phyloP scores from a whole-genome alignment of 371 early-diverging fungal species.

The Smittium mucronatum region DNA sequence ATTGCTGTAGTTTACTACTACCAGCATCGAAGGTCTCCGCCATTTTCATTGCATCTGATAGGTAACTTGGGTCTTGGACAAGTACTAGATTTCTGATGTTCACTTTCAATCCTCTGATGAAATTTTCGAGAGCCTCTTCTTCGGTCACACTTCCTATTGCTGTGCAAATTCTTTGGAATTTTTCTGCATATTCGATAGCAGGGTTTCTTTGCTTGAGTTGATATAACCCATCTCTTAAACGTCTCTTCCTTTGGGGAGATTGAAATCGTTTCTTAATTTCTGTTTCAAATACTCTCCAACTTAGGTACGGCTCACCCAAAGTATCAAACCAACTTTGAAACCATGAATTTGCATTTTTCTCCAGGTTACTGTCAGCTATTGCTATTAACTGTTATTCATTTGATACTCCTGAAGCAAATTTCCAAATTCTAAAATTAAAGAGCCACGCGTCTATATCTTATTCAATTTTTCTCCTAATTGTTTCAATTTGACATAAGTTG shows the following conservation, averaged over 20 bases:
- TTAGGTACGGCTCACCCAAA: neutral
- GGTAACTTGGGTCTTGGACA: neutral
- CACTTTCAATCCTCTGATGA: neutral
- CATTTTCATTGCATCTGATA: neutral
- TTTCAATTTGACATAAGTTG: too few relatives aligned
- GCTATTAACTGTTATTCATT: neutral
- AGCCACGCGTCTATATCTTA: neutral
- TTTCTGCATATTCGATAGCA: neutral
- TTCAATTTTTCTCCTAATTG: neutral
- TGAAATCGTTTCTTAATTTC: neutral
- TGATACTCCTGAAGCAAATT: neutral
- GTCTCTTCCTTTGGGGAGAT: neutral
- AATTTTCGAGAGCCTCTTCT: neutral
- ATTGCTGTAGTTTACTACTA: too few relatives aligned
- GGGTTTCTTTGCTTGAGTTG: neutral
- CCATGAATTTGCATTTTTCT: neutral
- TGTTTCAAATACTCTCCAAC: neutral
- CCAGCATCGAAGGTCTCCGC: neutral
- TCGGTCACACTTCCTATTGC: neutral
- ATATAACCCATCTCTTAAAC: neutral
- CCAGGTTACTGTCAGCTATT: neutral
- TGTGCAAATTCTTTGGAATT: neutral
- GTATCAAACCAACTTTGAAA: neutral
- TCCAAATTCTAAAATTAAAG: neutral
- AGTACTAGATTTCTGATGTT: neutral